Conservation (phyloP, 2,329 filamentous ascomycete species). For the Grosmannia huntii region DNA sequence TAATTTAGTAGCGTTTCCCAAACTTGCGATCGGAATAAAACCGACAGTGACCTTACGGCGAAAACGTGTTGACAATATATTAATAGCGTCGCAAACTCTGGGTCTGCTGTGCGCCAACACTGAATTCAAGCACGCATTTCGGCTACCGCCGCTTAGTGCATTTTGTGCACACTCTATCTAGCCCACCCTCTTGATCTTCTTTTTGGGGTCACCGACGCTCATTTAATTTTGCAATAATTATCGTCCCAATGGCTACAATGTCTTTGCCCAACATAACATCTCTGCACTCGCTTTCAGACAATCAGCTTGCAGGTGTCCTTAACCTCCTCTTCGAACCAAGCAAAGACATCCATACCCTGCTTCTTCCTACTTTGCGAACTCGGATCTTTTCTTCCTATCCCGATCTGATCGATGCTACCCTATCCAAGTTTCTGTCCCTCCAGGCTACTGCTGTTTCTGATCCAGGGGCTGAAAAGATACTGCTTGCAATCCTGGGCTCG, state of each 20-base stretch:
- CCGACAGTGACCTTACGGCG: no score
- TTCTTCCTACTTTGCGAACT: conserved; percentile 50
- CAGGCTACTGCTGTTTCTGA: conserved; percentile 27
- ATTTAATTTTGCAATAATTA: neutral
- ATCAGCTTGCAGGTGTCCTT: conserved; percentile 44
- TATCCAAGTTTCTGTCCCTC: conserved; percentile 48
- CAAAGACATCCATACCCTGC: conserved; percentile 56
- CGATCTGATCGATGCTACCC: conserved; percentile 55
- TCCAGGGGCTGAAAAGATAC: conserved; percentile 31
- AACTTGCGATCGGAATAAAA: no score
- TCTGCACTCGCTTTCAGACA: conserved; percentile 42
- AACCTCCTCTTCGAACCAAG: conserved; percentile 81
- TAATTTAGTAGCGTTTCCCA: no score
- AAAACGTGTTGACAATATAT: no score
- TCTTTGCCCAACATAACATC: conserved; percentile 44
- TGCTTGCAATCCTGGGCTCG: conserved; percentile 63
- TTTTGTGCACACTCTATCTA: neutral
- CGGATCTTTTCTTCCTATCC: conserved; percentile 51
- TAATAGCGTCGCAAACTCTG: no score
- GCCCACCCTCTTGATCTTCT: neutral
- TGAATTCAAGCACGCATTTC: neutral
- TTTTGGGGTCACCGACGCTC: neutral
- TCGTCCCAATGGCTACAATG: conserved; percentile 9
- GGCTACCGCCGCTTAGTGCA: neutral
- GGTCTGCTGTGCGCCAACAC: neutral